Conservation (phyloP, 192 early-diverging fungal genomes). For the Coemansia sp. region DNA sequence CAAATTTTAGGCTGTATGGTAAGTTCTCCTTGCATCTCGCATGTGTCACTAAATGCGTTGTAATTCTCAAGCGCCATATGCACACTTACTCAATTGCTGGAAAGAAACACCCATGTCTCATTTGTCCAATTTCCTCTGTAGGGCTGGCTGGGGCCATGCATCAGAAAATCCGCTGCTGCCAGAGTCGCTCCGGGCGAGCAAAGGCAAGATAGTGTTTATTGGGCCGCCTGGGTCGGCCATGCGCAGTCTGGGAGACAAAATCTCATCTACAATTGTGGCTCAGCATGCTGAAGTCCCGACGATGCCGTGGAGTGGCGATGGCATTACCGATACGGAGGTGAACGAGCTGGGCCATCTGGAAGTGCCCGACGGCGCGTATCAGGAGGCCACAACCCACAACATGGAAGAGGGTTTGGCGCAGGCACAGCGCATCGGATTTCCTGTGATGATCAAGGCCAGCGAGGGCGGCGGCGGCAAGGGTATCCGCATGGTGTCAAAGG, state of each 20-base stretch:
- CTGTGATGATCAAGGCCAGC: constrained; percentile 98
- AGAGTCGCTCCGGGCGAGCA: constrained; percentile 81
- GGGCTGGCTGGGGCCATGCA: constrained; percentile 99
- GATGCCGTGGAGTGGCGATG: constrained; percentile 92
- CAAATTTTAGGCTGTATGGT: constrained; percentile 31
- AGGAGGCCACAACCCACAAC: constrained; percentile 78
- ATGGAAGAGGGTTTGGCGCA: constrained; percentile 82
- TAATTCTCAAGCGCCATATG: no score
- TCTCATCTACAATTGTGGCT: constrained; percentile 98
- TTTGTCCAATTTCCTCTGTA: constrained; percentile 35
- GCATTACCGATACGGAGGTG: constrained; percentile 68
- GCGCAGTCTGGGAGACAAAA: constrained; percentile 99
- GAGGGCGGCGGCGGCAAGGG: constrained; percentile 99
- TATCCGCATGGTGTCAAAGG: constrained; percentile 88
- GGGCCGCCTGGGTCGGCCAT: constrained; percentile 96
- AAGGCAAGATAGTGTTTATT: constrained; percentile 88
- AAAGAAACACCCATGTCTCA: no score
- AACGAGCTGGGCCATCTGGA: constrained; percentile 73
- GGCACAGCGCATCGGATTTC: constrained; percentile 90
- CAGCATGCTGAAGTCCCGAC: constrained; percentile 96
- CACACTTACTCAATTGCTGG: no score
- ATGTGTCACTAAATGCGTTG: background rate
- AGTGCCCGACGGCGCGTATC: constrained; percentile 81
- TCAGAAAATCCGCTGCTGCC: constrained; percentile 97
- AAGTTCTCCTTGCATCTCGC: constrained; percentile 8